phyloP scores from a whole-genome alignment of 768 basidiomycete species.

The Calocybe indica region DNA sequence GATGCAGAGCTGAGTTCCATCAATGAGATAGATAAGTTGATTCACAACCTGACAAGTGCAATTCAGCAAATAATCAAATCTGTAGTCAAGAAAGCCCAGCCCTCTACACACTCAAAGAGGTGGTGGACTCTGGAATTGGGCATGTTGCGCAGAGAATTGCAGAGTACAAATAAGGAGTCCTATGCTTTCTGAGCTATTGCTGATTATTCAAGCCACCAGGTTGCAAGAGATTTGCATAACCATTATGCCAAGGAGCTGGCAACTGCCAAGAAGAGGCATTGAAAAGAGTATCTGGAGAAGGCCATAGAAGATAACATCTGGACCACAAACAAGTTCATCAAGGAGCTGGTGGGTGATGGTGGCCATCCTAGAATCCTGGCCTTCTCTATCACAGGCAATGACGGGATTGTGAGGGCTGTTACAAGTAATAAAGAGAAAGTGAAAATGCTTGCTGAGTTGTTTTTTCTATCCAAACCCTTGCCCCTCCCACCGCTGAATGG shows the following conservation, averaged over 20 bases:
- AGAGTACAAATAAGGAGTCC: slow-evolving; percentile 8
- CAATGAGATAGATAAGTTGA: slow-evolving; percentile 2
- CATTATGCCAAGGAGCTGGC: too few species aligned
- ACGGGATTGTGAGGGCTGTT: neutral
- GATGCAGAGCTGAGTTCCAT: neutral
- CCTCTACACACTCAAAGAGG: slow-evolving; percentile 16
- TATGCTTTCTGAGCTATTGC: slow-evolving; percentile 10
- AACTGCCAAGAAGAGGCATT: slow-evolving; percentile 11
- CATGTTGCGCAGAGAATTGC: slow-evolving; percentile 6
- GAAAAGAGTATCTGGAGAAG: slow-evolving; percentile 20
- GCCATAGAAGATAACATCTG: slow-evolving; percentile 10
- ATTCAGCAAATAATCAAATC: slow-evolving; percentile 12
- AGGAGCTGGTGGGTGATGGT: slow-evolving; percentile 14
- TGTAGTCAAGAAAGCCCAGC: slow-evolving; percentile 11
- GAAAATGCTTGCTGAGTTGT: slow-evolving; percentile 11
- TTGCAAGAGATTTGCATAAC: too few species aligned
- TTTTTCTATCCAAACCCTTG: slow-evolving; percentile 19
- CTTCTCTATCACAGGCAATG: slow-evolving; percentile 3
- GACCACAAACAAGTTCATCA: slow-evolving; percentile 17
- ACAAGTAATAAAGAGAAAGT: slow-evolving; percentile 20
- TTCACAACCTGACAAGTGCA: slow-evolving; percentile 6
- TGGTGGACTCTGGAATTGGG: slow-evolving; percentile 29
- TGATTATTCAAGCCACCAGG: too few species aligned
- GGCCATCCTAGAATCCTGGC: slow-evolving; percentile 19
- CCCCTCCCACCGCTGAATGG: slow-evolving; percentile 11